Base-by-base conservation (phyloP, 257 asterid species). In the Nicotiana otophora region DNA sequence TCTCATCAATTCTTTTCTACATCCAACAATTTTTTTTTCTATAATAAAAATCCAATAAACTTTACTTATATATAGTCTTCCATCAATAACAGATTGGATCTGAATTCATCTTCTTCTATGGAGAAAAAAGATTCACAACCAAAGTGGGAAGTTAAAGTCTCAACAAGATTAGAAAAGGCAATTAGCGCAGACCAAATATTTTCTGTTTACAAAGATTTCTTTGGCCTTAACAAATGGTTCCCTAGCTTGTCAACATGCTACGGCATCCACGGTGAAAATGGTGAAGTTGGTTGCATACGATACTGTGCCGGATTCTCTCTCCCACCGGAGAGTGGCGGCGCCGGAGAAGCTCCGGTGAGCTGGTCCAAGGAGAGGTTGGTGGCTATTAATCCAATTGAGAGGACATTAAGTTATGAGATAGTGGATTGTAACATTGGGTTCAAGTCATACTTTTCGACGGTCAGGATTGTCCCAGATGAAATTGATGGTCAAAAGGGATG, bases 201-300 rank as follows among this genome's bases (percentile, higher is more conserved):
- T 97, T 90, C 89, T 10, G 82, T 91, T 26, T 82, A 91, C 19
- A 48, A 81, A 42, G 95, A 93, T 79, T 92, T 94, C 78, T 94
- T 94, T 55, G 94, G 97, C 61, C 87, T 94, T 2, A 82, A 87
- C 86, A 89, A 90, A 85, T 94, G 95, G 91, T 94, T 93, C 58
- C 91, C 93, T 36, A 88, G 91, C 86, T 97, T 93, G n/a, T 46
- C 93, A 28, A 82, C 81, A 61, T 86, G 92, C 61, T 82, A 86
- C 6, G 98, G 97, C 20, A 83, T 93, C 85, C 85, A 87, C 3
- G 97, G 97, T 1, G 57, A 33, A 82, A 94, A 93, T 70, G 97
- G 97, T 4, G 89, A 89, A 84, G 84, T 90, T 2, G 94, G 97
- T 2, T 94, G 95, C 86, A 58, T 93, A 63, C 95, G 97, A 20